Percentiles rank a stretch among this genome's conserved stretches.
Conservation (phyloP, 805 yeast species). For the Candida coquimbonensis region DNA sequence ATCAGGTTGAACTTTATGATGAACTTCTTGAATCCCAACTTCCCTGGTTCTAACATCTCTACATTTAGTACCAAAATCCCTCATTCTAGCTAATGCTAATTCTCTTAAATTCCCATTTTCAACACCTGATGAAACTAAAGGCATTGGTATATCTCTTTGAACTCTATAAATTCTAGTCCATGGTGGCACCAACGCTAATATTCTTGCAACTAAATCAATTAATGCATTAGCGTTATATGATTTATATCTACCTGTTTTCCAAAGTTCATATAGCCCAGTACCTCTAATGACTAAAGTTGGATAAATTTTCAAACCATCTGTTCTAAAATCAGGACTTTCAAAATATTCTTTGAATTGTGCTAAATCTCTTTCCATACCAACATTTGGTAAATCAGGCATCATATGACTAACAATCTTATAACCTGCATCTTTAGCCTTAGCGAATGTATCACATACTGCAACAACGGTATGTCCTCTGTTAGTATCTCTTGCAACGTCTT, state of each 20-base stretch:
- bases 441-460: slow-evolving; percentile 93
- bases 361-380: slow-evolving; percentile 96
- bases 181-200: slow-evolving; percentile 94
- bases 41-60: slow-evolving; percentile 96
- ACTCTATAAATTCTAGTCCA: slow-evolving; percentile 99
- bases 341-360: slow-evolving; percentile 95
- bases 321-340: slow-evolving; percentile 93
- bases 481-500: slow-evolving; percentile 97
- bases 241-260: slow-evolving; percentile 94
- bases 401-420: slow-evolving; percentile 96
- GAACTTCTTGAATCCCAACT: slow-evolving; percentile 98
- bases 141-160: slow-evolving; percentile 99
- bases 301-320: slow-evolving; percentile 92
- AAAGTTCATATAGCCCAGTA: slow-evolving; percentile 91
- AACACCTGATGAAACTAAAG: slow-evolving; percentile 93
- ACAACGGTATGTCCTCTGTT: slow-evolving; percentile 97
- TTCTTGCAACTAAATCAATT: slow-evolving; percentile 91
- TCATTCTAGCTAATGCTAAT: slow-evolving; percentile 94
- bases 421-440: slow-evolving; percentile 95
- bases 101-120: slow-evolving; percentile 96
- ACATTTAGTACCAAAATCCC: slow-evolving; percentile 93
- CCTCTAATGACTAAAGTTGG: slow-evolving; percentile 97
- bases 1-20: slow-evolving; percentile 92
- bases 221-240: slow-evolving; percentile 92
- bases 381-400: slow-evolving; percentile 99